phyloP scores from a whole-genome alignment of 768 basidiomycete genomes.

The Pisolithus microcarpus region DNA sequence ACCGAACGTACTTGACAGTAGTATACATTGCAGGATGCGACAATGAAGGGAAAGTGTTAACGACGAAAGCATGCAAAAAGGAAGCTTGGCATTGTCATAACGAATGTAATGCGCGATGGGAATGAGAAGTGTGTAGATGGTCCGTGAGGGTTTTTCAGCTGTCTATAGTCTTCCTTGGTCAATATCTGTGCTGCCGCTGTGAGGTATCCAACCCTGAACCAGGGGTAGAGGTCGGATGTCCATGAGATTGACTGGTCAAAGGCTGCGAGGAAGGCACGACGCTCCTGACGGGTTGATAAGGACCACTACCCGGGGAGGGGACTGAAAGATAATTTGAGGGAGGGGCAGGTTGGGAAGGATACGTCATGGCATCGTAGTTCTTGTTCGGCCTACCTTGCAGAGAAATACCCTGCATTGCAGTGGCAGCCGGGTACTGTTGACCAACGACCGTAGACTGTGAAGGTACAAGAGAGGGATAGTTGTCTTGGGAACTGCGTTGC shows the following conservation, averaged over 20 bases:
- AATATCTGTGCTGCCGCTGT: slow-evolving; percentile 17
- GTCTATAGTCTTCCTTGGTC: background rate
- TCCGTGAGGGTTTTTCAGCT: background rate
- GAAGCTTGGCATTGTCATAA: background rate
- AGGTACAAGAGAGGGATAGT: slow-evolving; percentile 26
- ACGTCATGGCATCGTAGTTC: slow-evolving; percentile 15
- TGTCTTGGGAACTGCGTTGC: slow-evolving; percentile 27
- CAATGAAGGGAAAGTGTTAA: background rate
- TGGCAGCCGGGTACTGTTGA: slow-evolving; percentile 23
- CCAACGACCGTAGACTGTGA: slow-evolving; percentile 24
- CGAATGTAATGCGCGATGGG: background rate
- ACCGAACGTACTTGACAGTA: background rate
- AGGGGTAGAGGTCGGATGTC: slow-evolving; percentile 20
- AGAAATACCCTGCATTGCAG: slow-evolving; percentile 15
- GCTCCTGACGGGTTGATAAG: slow-evolving; percentile 24
- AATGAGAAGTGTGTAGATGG: background rate
- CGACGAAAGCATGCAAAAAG: background rate
- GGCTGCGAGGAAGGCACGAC: slow-evolving; percentile 18
- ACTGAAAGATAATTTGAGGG: slow-evolving; percentile 20
- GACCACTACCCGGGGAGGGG: slow-evolving; percentile 9
- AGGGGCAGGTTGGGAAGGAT: slow-evolving; percentile 23
- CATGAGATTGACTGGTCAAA: slow-evolving; percentile 20
- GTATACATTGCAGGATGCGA: background rate
- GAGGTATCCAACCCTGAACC: slow-evolving; percentile 17
- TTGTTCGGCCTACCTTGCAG: slow-evolving; percentile 16